Conservation (phyloP, 1,284 basidiomycete species). For the Pseudozyma sp. region DNA sequence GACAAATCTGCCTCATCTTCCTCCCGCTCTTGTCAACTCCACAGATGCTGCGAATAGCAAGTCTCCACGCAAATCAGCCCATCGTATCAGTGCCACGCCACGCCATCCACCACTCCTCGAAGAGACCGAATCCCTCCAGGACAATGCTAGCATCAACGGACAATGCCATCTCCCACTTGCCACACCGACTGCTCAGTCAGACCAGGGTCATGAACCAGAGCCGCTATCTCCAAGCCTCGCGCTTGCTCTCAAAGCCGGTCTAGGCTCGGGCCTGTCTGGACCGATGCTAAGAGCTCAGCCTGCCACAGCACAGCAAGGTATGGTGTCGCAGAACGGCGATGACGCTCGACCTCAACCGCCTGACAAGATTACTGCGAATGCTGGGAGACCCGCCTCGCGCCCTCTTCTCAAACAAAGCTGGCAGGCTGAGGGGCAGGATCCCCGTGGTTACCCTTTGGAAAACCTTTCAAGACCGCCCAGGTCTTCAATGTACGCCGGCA, state of each 20-base stretch:
- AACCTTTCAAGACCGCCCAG: neutral
- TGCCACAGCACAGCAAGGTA: neutral
- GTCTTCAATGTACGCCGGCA: too few species aligned
- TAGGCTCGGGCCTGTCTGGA: conserved; percentile 14
- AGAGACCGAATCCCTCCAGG: conserved; percentile 14
- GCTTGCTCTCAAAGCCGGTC: conserved; percentile 17
- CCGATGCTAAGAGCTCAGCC: neutral
- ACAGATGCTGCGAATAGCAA: neutral
- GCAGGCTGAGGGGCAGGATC: conserved; percentile 23
- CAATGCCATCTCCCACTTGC: neutral
- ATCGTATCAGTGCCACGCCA: conserved; percentile 23
- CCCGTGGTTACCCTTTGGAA: conserved; percentile 4
- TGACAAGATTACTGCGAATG: too few species aligned
- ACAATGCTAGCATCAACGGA: conserved; percentile 8
- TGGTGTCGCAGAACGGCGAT: neutral
- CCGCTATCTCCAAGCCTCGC: conserved; percentile 17
- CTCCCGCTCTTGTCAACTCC: neutral
- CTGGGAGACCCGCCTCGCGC: conserved; percentile 1
- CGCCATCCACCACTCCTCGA: conserved; percentile 21
- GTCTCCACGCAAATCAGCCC: conserved; percentile 7
- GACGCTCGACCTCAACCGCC: neutral
- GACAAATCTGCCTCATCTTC: neutral
- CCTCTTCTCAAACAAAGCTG: conserved; percentile 6
- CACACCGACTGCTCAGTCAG: conserved; percentile 7
- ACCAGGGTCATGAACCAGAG: conserved; percentile 12